Evolutionary conservation across 1,139 yeast species (phyloP), one percentile per base, ranked within the genome.

Genomic region (Oligophagozyma castellii): DNA sequence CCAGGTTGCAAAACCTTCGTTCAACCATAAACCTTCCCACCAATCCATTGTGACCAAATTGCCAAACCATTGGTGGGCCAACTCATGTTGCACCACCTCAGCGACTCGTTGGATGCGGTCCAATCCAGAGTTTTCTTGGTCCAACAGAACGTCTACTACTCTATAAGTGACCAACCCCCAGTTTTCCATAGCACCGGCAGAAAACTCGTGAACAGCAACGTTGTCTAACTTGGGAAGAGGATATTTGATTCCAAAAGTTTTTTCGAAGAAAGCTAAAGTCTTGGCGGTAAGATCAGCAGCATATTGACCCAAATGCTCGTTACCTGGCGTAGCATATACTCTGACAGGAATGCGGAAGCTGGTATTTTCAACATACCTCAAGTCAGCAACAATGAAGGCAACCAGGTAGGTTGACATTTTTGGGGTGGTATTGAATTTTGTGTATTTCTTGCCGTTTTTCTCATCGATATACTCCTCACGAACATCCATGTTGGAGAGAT

Each of bases 21-120:
- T 81, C 42, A 81, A 67, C 93, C 93, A 81, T 39, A 81, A 67
- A 36, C 80, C 93, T 54, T 81, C 92, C 94, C 94, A 81, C 83
- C 89, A 81, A 45, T 79, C 80, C 94, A 81, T 81, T 37, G 94
- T 81, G 35, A 80, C 93, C 46, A 81, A 62, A 56, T 81, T 76
- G 40, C 94, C 94, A 53, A 81, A 81, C 94, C 94, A 81, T 58
- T 81, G 93, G 53, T 81, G 94, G 15, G 93, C 93, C 49, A 81
- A 65, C 58, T 81, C 94, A 59, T 81, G 94, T 53, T 77, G 81
- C 27, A 81, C 83, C 23, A 81, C 93, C 52, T 81, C 86, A 12
- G 89, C 80, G 8, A 81, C 93, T 43, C 81, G 73, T 48, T 73
- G 73, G 56, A 74, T 73, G 45, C 79, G 73, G 27, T 68, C 61